Conservation (phyloP, 768 basidiomycete species). For the Candolleomyces eurysporus region DNA sequence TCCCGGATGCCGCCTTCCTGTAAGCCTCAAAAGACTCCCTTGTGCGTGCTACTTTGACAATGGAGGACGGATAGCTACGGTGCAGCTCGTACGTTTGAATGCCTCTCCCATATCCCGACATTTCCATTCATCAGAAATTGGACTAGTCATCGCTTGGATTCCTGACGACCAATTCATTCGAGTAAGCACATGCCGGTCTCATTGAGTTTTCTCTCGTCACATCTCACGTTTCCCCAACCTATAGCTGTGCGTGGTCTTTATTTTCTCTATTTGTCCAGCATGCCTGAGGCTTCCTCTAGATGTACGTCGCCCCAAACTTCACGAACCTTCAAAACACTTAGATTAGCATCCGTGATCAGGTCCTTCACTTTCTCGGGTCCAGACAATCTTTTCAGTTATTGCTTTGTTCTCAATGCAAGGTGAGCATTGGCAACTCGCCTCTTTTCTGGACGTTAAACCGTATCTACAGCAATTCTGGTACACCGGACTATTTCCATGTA, state of each 20-base stretch:
- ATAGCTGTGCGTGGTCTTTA: too few relatives aligned
- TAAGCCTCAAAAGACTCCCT: neutral
- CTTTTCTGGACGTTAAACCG: neutral
- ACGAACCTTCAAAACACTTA: too few relatives aligned
- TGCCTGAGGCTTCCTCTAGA: too few relatives aligned
- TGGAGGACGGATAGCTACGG: neutral
- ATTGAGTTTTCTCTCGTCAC: too few relatives aligned
- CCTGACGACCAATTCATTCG: neutral
- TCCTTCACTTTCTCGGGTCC: neutral
- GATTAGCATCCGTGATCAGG: neutral
- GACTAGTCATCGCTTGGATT: neutral
- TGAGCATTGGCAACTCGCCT: neutral
- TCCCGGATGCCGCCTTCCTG: neutral
- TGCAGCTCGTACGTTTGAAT: constrained; percentile 1
- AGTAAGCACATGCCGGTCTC: too few relatives aligned
- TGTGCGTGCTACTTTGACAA: neutral
- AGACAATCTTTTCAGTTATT: neutral
- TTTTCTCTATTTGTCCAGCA: too few relatives aligned
- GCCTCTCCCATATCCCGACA: neutral
- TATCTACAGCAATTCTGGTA: neutral
- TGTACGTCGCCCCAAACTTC: too few relatives aligned
- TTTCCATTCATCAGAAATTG: neutral
- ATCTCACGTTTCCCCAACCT: too few relatives aligned
- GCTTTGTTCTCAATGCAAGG: constrained; percentile 1
- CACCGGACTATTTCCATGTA: constrained; percentile 7